Evolutionary conservation across 306 rosid species (phyloP).

Genomic region (Alnus glutinosa): DNA sequence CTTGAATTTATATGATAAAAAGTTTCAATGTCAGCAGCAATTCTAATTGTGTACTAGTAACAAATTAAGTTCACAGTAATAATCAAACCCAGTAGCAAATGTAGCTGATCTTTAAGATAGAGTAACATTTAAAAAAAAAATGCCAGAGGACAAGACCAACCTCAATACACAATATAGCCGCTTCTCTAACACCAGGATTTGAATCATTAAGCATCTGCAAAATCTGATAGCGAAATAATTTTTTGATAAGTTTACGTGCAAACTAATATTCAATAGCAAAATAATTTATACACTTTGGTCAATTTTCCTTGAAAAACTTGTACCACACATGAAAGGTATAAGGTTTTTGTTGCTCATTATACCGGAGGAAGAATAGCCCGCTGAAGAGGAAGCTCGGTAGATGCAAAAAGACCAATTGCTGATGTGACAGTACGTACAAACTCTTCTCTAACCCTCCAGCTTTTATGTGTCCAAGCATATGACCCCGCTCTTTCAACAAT

Average conservation of each 20-base stretch:
- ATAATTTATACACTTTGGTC: constrained; percentile 24
- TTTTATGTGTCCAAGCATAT: constrained; percentile 90
- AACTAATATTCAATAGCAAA: neutral
- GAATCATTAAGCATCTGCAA: constrained; percentile 90
- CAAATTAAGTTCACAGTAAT: neutral
- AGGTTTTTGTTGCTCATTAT: constrained; percentile 33
- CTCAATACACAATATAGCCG: constrained; percentile 91
- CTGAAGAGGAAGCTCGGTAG: constrained; percentile 93
- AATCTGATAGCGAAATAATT: constrained; percentile 51
- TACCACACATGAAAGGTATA: constrained; percentile 15
- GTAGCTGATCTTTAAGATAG: neutral
- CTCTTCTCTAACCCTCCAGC: constrained; percentile 99
- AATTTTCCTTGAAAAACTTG: constrained; percentile 1
- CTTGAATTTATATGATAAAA: neutral
- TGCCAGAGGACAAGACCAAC: constrained; percentile 37
- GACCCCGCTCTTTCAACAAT: constrained; percentile 98
- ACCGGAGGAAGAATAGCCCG: constrained; percentile 92
- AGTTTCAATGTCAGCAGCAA: neutral
- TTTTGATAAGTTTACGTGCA: too few relatives aligned
- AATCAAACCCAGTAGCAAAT: neutral
- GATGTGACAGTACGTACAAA: constrained; percentile 94
- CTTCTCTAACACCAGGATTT: constrained; percentile 87
- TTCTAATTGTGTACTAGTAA: neutral
- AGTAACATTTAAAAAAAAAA: neutral
- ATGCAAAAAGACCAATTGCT: constrained; percentile 86